Base-by-base conservation (phyloP, 2,329 filamentous ascomycete species). In the Tolypocladium cylindrosporum region DNA sequence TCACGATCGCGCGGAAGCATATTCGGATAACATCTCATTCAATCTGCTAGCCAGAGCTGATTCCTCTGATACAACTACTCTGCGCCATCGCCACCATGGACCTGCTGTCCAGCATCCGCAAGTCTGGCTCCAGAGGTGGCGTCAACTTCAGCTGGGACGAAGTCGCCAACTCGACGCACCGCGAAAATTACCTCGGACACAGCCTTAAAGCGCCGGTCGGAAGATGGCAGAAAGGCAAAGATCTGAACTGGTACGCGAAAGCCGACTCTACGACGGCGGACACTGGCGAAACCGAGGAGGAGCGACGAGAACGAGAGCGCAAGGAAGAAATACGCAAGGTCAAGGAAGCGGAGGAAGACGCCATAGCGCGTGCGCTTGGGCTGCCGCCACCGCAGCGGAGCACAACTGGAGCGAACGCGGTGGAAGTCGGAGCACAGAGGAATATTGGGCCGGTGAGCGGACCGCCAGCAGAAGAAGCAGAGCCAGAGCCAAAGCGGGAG, bases 71-170 rank as follows among this genome's bases (percentile, higher is more conserved):
- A 36, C 31, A n/a, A 37, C 31, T 8, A 2, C 4, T 13, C 6
- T 21, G 31, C 31, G 31, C n/a, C 41, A 21, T 19, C 10, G 19
- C 54, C 55, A 58, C 60, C 58, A 97, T 99, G 94, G 94, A 99
- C 81, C 83, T 99, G 57, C 85, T 97, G 57, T 90, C 92, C 60
- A 91, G 89, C 48, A 88, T 99, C 61, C 90, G 92, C 68, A 97
- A 99, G 75, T 77, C 80, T 21, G 93, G 96, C 72, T 94, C 91
- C 66, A 88, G 94, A 64, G 94, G 94, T 68, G 94, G 94, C 69
- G 89, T 89, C 73, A 91, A 97, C 73, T 99, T 99, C 78, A 92
- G 87, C 75, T 97, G 94, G 94, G 89, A 93, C 63, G 91, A 97
- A 65, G 93, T 99, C 69, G 88, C 93, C 71, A 85, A 80, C 63